Evolutionary conservation across 192 early-diverging fungal genomes (phyloP).

Genomic region (Helicostylum pulchrum): DNA sequence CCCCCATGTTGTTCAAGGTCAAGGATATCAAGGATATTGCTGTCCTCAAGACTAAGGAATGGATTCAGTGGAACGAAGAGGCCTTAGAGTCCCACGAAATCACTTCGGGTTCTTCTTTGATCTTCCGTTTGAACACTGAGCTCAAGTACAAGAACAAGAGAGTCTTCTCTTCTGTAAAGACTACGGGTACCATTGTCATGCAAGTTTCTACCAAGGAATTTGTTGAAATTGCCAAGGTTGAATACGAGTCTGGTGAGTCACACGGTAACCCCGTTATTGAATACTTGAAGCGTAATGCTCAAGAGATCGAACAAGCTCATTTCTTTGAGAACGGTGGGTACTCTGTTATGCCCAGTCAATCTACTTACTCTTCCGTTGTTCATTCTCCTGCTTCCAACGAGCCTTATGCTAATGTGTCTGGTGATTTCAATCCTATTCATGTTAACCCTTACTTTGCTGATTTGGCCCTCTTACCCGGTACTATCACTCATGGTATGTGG

Average conservation of each 20-base stretch:
- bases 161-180: constrained; percentile 69
- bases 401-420: constrained; percentile 82
- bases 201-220: constrained; percentile 78
- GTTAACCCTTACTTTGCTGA: constrained; percentile 94
- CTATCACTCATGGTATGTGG: constrained; percentile 98
- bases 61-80: constrained; percentile 71
- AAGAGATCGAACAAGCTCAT: constrained; percentile 82
- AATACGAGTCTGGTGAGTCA: constrained; percentile 68
- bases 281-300: constrained; percentile 83
- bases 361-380: constrained; percentile 83
- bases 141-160: constrained; percentile 56
- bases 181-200: constrained; percentile 71
- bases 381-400: constrained; percentile 83
- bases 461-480: constrained; percentile 83
- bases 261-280: constrained; percentile 88
- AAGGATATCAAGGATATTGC: constrained; percentile 80
- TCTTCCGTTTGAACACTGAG: constrained; percentile 76
- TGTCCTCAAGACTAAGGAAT: constrained; percentile 86
- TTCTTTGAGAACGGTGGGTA: constrained; percentile 91
- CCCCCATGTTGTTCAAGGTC: constrained; percentile 71
- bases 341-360: constrained; percentile 84
- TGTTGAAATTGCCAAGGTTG: constrained; percentile 79
- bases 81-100: constrained; percentile 56
- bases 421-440: constrained; percentile 96
- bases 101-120: constrained; percentile 60